A percentile compares a stretch with the other conserved stretches of the same genome.
Conservation (phyloP, 202 grass and related monocot species). For the Miscanthus sacchariflorus region DNA sequence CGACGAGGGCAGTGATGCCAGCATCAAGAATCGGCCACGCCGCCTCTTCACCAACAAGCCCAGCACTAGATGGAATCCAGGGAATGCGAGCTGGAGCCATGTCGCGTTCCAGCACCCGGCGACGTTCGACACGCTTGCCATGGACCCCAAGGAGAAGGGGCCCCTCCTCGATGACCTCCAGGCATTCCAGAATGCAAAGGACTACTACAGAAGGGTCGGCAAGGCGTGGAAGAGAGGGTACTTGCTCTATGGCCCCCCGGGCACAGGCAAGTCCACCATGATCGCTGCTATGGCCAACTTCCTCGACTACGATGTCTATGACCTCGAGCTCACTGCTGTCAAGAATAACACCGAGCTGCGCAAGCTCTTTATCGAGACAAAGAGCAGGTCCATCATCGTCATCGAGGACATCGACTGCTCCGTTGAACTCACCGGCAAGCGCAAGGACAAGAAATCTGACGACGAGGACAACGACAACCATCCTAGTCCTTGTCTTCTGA, state of each 20-base stretch:
- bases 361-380: slow-evolving; percentile 60
- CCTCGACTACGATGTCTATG: slow-evolving; percentile 76
- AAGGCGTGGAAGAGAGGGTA: slow-evolving; percentile 18
- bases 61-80: no score
- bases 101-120: no score
- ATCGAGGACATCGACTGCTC: slow-evolving; percentile 62
- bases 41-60: no score
- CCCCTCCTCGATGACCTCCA: slow-evolving; percentile 1
- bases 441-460: background rate
- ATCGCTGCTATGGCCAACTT: slow-evolving; percentile 73
- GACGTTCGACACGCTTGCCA: no score
- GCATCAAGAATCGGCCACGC: no score
- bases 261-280: slow-evolving; percentile 75
- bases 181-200: slow-evolving; percentile 53
- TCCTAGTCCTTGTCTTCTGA: no score
- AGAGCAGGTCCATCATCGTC: slow-evolving; percentile 59
- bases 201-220: slow-evolving; percentile 61
- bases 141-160: no score
- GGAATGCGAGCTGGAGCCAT: no score
- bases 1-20: no score
- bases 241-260: slow-evolving; percentile 50
- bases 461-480: no score
- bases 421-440: slow-evolving; percentile 44
- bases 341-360: slow-evolving; percentile 67
- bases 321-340: slow-evolving; percentile 58